Evolutionary conservation across 768 basidiomycete species (phyloP), one percentile per base, ranked within the genome.

Genomic region (Leccinum disarticulatum): DNA sequence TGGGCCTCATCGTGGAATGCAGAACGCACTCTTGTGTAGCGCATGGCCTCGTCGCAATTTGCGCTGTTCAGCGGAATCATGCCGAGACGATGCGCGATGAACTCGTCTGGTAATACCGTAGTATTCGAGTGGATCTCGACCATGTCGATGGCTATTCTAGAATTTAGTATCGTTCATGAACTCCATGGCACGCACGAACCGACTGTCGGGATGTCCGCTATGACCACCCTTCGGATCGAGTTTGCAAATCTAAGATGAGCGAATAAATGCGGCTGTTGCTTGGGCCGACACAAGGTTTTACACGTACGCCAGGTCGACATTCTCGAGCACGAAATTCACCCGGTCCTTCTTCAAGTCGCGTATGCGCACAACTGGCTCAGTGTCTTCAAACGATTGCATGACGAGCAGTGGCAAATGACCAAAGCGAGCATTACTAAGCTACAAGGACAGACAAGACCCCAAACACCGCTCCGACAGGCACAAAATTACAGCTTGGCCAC

Each of bases 151-250:
- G 95, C 97, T 98, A 68, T 46, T 28, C 22, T 52, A 35, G 14
- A 7, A 50, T 35, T 63, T 41, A 68, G 65, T 36, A 36, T 43
- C 6, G 17, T 10, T 30, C 49, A 49, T n/a, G 50, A 38, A 8
- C 48, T 43, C 52, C 11, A 14, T 54, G 41, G 41, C 31, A 15
- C 6, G 27, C 36, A 80, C 91, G 71, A 70, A 94, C 95, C 94
- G 62, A 99, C 84, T 59, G 97, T 98, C 17, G 95, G 92, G 63
- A 99, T 87, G 74, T 98, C 95, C 30, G 97, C 96, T 77, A 98
- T 95, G 79, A 98, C 88, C 41, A 93, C 90, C 66, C 97, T 82
- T 67, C 97, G 85, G 43, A 99, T 70, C 6, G 95, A 95, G 76
- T 99, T 99, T 56, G 96, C 96, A 66, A 96, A 90, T 50, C 94